These are phyloP conservation scores for Starmerella bombi DNA, from an alignment of 805 yeast species.

Conservation along the genomic window DNA sequence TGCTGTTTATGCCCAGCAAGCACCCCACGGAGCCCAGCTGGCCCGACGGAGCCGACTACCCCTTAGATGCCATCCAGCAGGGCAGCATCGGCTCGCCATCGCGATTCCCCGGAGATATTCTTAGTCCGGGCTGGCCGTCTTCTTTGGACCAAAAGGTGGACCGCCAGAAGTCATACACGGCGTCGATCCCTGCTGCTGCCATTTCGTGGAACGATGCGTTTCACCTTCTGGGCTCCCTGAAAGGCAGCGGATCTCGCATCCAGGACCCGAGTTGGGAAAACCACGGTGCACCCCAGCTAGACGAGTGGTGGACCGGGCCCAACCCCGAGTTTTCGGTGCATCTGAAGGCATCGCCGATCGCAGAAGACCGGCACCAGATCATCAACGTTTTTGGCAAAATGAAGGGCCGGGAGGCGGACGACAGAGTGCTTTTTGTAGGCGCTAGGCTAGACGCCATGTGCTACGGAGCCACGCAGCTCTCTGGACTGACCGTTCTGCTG, in stretches of 20 bases:
- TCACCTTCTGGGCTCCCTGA: constrained; percentile 30
- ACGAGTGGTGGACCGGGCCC: constrained; percentile 37
- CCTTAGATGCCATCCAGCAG: constrained; percentile 38
- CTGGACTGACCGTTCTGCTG: constrained; percentile 61
- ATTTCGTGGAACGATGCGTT: constrained; percentile 60
- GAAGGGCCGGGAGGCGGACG: constrained; percentile 66
- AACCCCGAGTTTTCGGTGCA: constrained; percentile 20
- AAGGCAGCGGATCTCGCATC: constrained; percentile 29
- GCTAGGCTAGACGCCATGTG: constrained; percentile 70
- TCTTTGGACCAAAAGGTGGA: constrained; percentile 31
- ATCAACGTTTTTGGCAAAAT: constrained; percentile 73
- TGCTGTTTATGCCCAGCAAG: constrained; percentile 47
- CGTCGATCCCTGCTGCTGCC: constrained; percentile 66
- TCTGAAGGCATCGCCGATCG: constrained; percentile 34
- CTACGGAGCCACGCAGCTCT: constrained; percentile 56
- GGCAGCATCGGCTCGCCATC: constrained; percentile 35
- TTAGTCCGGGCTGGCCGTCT: constrained; percentile 64
- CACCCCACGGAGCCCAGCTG: constrained; percentile 20
- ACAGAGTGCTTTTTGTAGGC: constrained; percentile 56
- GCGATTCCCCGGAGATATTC: constrained; percentile 59
- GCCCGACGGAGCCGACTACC: constrained; percentile 28
- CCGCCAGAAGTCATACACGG: constrained; percentile 41
- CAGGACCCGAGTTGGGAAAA: constrained; percentile 25
- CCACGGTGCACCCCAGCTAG: constrained; percentile 23
- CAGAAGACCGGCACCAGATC: constrained; percentile 41